Evolutionary conservation across 495 filamentous ascomycete species (phyloP).

Genomic region (Rusavskia elegans): DNA sequence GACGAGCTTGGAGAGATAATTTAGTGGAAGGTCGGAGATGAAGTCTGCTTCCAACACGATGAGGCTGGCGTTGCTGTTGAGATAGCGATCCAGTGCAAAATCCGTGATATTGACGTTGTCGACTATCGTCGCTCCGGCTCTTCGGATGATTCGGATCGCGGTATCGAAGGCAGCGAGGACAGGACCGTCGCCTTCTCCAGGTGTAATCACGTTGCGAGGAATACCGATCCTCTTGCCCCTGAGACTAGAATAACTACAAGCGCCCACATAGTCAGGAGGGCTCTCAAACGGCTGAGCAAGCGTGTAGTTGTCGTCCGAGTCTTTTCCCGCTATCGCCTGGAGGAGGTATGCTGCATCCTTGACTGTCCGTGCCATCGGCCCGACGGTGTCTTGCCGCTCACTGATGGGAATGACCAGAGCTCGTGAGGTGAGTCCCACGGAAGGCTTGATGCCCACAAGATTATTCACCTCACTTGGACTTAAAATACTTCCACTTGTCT

Average conservation of each 20-base stretch:
- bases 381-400: slow-evolving; percentile 48
- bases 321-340: slow-evolving; percentile 41
- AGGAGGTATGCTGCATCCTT: slow-evolving; percentile 52
- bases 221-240: slow-evolving; percentile 35
- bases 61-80: slow-evolving; percentile 13
- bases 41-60: slow-evolving; percentile 31
- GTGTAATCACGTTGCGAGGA: slow-evolving; percentile 28
- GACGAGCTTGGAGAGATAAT: slow-evolving; percentile 29
- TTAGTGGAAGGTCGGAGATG: slow-evolving; percentile 19
- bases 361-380: slow-evolving; percentile 47
- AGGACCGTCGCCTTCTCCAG: slow-evolving; percentile 11
- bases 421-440: slow-evolving; percentile 49
- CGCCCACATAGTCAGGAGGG: slow-evolving; percentile 32
- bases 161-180: slow-evolving; percentile 28
- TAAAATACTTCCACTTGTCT: slow-evolving; percentile 27
- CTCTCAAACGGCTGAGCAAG: slow-evolving; percentile 28
- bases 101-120: slow-evolving; percentile 36
- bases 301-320: slow-evolving; percentile 36
- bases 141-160: slow-evolving; percentile 23
- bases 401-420: slow-evolving; percentile 45
- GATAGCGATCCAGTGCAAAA: slow-evolving; percentile 27
- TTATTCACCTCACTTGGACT: slow-evolving; percentile 25
- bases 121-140: slow-evolving; percentile 35
- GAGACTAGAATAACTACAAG: slow-evolving; percentile 31
- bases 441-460: slow-evolving; percentile 47